Base-by-base conservation (phyloP, 2,329 filamentous ascomycete species). In the Knufia petricola region DNA sequence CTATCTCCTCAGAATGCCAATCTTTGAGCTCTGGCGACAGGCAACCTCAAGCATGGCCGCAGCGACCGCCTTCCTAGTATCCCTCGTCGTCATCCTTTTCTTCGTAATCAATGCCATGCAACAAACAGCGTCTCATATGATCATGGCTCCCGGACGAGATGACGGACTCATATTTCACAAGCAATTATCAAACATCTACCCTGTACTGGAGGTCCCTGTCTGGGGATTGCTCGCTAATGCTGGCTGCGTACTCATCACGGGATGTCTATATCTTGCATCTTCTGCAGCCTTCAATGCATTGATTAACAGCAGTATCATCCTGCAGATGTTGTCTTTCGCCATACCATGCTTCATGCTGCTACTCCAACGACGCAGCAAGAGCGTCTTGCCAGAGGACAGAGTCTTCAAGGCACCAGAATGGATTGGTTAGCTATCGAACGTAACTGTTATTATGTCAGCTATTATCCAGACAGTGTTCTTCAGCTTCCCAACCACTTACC, bases 261-360 rank as follows among this genome's bases (percentile, higher is more conserved):
- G 73, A 0, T 66, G 69, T 39, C 59, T 75, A 6, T 75, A 46
- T 24, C 39, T 52, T 30, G 50, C 47, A 8, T 52, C 50, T 9
- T 34, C 40, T 9, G 46, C 41, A 13, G 76, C 75, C 3, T 79
- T 79, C 61, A 68, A 72, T 53, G 75, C 76, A 54, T 68, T 79
- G 21, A 71, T 77, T 4, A 74, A 75, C 24, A 77, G 73, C 32
- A 72, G 77, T 59, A 73, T 78, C 50, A 73, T 77, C 54, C 63
- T 78, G 12, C 76, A 74, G 4, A 71, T 71, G 30, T 64, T 75
- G 9, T 77, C 74, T 0, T 78, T 78, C 56, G 70, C 72, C 12
- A 50, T 52, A 21, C 51, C 51, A 4, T 37, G 46, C n/a, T 26
- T 28, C 13, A 30, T 50, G 13, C 48, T 52, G 17, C 15, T 52